Evolutionary conservation across 106 monocot species (phyloP), one percentile per base, ranked within the genome.

Genomic region (Agapanthus africanus): DNA sequence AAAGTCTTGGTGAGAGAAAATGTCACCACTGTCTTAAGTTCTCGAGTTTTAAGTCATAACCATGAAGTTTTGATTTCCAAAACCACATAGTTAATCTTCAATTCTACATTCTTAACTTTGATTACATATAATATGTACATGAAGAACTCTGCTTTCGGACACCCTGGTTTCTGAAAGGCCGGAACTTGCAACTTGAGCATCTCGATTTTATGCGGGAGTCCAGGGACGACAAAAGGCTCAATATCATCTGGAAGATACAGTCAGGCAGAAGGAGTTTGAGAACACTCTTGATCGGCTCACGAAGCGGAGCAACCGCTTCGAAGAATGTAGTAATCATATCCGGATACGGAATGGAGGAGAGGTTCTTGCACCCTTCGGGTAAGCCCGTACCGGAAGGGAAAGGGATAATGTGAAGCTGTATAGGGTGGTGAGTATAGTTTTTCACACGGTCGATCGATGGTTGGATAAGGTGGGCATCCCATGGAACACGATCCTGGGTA

Each of bases 401-500:
- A n/a, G 69, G 69, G 33, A 69, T 47, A n/a, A 30, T 6, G 52
- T 11, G 21, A 51, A 52, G 26, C n/a, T 38, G 39, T 49, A 30
- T 22, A 37, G 44, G 18, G 50, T 26, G 23, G 37, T 7, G 18
- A 14, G 19, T 36, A 16, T 13, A 39, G 18, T 11, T 35, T 18
- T 72, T 72, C 37, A 60, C 40, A 1, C 44, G 65, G n/a, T n/a
- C n/a, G n/a, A n/a, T n/a, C n/a, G n/a, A n/a, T n/a, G n/a, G n/a
- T n/a, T n/a, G 63, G 86, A 85, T 72, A 35, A 51, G 54, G 68
- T 28, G 19, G 18, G 62, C n/a, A n/a, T 61, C 22, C 76, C 73
- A 23, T 72, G 59, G 75, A 86, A 86, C 22, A 71, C 44, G 64
- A 90, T 19, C 11, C 72, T 41, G 3, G 76, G 72, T 3, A 79